These are phyloP conservation scores for Thelephora aurantiotincta DNA, from an alignment of 768 basidiomycete genomes.

Conservation along the genomic window DNA sequence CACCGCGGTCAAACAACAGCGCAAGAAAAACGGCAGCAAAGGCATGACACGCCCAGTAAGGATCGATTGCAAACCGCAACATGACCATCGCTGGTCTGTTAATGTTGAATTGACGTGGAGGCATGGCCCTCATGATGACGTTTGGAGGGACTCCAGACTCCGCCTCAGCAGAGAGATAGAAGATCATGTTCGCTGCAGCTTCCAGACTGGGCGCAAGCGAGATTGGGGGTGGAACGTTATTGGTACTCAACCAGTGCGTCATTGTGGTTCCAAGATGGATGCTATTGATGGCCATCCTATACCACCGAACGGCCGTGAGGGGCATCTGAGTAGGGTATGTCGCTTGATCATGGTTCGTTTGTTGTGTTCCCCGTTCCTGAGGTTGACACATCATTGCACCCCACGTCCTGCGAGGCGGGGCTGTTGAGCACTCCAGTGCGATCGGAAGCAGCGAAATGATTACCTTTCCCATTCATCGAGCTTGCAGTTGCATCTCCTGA, in stretches of 20 bases:
- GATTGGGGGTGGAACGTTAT: neutral
- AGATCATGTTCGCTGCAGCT: slow-evolving; percentile 4
- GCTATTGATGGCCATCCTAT: neutral
- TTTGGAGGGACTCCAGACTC: neutral
- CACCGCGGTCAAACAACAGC: slow-evolving; percentile 3
- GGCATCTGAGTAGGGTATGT: slow-evolving; percentile 3
- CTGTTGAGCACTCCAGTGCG: neutral
- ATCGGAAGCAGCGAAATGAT: neutral
- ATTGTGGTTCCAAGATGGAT: slow-evolving; percentile 4
- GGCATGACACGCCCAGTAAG: slow-evolving; percentile 4
- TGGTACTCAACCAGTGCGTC: neutral
- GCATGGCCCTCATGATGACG: neutral
- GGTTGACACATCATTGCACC: neutral
- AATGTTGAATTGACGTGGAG: neutral
- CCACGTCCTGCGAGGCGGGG: neutral
- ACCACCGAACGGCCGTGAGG: slow-evolving; percentile 4
- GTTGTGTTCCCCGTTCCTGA: neutral
- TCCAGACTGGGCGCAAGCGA: slow-evolving; percentile 1
- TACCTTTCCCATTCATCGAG: neutral
- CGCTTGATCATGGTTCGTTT: neutral
- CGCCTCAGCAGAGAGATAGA: slow-evolving; percentile 1
- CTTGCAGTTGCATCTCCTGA: neutral
- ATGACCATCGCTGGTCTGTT: neutral
- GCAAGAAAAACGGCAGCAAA: slow-evolving; percentile 5
- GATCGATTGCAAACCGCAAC: neutral